These are phyloP conservation scores for Venturia effusa DNA, from an alignment of 2,329 filamentous ascomycete species.

Conservation along the genomic window DNA sequence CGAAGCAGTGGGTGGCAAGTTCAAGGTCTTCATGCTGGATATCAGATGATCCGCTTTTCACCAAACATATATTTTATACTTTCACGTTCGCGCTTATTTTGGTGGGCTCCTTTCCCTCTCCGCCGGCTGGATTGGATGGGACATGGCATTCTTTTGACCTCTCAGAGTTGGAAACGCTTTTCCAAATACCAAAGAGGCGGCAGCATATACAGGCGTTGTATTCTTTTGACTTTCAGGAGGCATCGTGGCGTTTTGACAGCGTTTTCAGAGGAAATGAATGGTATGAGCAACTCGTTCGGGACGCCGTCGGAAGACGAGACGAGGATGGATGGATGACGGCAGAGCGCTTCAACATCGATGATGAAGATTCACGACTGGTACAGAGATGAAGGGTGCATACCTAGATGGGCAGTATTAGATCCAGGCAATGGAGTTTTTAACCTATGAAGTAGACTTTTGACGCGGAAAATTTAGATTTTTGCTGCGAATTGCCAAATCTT, in stretches of 20 bases:
- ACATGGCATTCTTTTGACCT: neutral
- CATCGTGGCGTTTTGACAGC: neutral
- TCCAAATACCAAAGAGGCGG: neutral
- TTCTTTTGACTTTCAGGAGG: neutral
- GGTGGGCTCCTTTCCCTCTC: neutral
- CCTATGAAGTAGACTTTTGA: no score
- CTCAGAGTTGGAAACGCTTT: neutral
- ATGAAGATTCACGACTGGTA: neutral
- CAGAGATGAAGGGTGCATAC: neutral
- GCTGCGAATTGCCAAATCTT: neutral
- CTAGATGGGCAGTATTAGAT: neutral
- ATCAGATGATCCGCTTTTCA: slow-evolving; percentile 49
- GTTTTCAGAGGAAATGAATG: neutral
- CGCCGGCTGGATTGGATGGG: neutral
- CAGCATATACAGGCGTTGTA: neutral
- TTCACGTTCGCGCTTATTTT: neutral
- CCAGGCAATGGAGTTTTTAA: neutral
- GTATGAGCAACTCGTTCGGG: neutral
- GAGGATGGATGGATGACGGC: neutral
- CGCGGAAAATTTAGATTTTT: neutral
- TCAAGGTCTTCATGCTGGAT: slow-evolving; percentile 78
- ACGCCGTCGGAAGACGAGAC: slow-evolving; percentile 3
- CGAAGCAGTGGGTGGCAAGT: slow-evolving; percentile 65
- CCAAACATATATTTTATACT: neutral
- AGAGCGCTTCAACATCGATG: neutral